Conservation (phyloP, 805 yeast genomes). For the Ogataea minuta region DNA sequence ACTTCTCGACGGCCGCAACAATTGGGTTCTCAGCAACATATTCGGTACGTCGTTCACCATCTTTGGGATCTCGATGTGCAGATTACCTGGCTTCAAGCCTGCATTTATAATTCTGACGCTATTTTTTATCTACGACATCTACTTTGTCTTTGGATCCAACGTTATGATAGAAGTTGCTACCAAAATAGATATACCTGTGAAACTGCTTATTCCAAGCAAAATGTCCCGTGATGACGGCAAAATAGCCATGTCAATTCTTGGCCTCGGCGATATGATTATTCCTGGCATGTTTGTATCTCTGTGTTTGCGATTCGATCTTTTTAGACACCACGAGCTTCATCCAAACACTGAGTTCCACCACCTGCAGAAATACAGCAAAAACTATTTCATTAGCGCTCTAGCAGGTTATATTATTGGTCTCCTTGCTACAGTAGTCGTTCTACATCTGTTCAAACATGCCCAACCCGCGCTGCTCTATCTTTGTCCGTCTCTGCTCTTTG, state of each 20-base stretch:
- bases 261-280: slow-evolving; percentile 64
- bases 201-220: slow-evolving; percentile 42
- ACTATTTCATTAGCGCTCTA: slow-evolving; percentile 48
- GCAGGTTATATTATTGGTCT: slow-evolving; percentile 50
- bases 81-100: slow-evolving; percentile 44
- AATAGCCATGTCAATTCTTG: slow-evolving; percentile 43
- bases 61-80: slow-evolving; percentile 38
- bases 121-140: slow-evolving; percentile 61
- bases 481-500: slow-evolving; percentile 46
- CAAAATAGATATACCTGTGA: slow-evolving; percentile 52
- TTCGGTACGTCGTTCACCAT: slow-evolving; percentile 44
- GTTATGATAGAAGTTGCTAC: slow-evolving; percentile 65
- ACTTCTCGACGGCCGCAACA: slow-evolving; percentile 28
- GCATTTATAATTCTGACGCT: slow-evolving; percentile 45
- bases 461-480: slow-evolving; percentile 71
- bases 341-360: slow-evolving; percentile 40
- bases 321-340: slow-evolving; percentile 35
- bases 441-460: slow-evolving; percentile 41
- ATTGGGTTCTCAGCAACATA: slow-evolving; percentile 49
- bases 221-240: slow-evolving; percentile 20
- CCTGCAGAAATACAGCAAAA: slow-evolving; percentile 36
- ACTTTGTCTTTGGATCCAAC: slow-evolving; percentile 62
- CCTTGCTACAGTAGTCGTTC: slow-evolving; percentile 39
- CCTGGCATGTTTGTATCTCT: slow-evolving; percentile 56
- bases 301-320: slow-evolving; percentile 54